These are phyloP conservation scores for Asterionellopsis glacialis DNA, from an alignment of 108 stramenopile species.

Conservation along the genomic window DNA sequence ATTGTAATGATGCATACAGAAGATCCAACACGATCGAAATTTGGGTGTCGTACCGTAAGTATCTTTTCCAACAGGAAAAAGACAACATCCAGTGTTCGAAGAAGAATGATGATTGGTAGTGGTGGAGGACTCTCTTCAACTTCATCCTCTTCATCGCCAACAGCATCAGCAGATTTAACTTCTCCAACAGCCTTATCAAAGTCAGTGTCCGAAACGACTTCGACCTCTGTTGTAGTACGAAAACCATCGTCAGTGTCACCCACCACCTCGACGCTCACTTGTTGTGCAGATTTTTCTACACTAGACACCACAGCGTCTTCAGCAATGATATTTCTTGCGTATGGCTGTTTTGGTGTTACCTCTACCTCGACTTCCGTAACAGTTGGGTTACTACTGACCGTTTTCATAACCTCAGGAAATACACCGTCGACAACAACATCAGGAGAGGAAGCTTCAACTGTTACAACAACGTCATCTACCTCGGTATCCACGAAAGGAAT, in stretches of 20 bases:
- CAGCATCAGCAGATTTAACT: not conserved
- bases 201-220: not conserved
- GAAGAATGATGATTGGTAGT: not conserved
- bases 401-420: no score
- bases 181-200: constrained; percentile 1
- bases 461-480: no score
- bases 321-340: not conserved
- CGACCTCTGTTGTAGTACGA: not conserved
- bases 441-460: no score
- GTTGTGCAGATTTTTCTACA: not conserved
- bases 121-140: not conserved
- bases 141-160: not conserved
- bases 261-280: not conserved
- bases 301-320: not conserved
- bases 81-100: constrained; percentile 5
- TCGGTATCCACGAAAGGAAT: no score
- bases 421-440: no score
- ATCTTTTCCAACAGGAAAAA: not conserved
- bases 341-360: not conserved
- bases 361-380: not conserved
- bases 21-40: no score
- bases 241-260: not conserved
- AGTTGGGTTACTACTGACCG: no score
- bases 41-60: not conserved
- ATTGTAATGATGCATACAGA: no score